Base-by-base conservation (phyloP, 2,329 filamentous ascomycete genomes). In the Trichoderma sp. region DNA sequence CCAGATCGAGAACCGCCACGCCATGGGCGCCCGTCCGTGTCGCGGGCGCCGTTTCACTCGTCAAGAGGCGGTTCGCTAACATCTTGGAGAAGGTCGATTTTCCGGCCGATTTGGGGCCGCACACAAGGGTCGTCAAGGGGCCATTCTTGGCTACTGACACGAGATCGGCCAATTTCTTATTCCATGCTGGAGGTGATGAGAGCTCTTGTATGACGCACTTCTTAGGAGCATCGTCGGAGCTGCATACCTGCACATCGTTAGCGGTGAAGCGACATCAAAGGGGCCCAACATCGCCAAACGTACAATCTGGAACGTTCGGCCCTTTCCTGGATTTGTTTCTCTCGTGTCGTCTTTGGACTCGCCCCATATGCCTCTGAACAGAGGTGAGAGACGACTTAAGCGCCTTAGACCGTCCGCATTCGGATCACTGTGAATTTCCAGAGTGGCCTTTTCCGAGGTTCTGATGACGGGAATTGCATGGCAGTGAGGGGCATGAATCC, bases 21-120 rank as follows among this genome's bases (percentile, higher is more conserved):
- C 73, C 72, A 10, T 66, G 69, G 44, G 69, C 15, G 17, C 28
- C 28, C 21, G 68, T 67, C 5, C 55, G 57, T 19, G 58, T 57
- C 28, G 41, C 19, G 15, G 63, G 57, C 19, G 72, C 14, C 15
- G 50, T 17, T 19, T 64, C 65, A 21, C 69, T 70, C 71, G 86
- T 89, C n/a, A 91, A 75, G 9, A 91, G 77, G 12, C 85, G 83
- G 71, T 93, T 93, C 9, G 83, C 77, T 2, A 93, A 78, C 5
- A 92, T 75, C 55, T 84, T 85, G 14, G 85, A 84, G 73, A 93
- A 90, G 0, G 89, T 92, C 1, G 90, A 93, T 72, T 93, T 93
- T 2, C 90, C 90, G 3, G 90, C 86, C 0, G 85, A 87, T 68
- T 92, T 90, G 0, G 88, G 85, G 0, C 90, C 90, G 57, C 88